A percentile compares a stretch with the other conserved stretches of the same genome.
phyloP scores from a whole-genome alignment of 108 stramenopile species.

The Cyclotella baltica region DNA sequence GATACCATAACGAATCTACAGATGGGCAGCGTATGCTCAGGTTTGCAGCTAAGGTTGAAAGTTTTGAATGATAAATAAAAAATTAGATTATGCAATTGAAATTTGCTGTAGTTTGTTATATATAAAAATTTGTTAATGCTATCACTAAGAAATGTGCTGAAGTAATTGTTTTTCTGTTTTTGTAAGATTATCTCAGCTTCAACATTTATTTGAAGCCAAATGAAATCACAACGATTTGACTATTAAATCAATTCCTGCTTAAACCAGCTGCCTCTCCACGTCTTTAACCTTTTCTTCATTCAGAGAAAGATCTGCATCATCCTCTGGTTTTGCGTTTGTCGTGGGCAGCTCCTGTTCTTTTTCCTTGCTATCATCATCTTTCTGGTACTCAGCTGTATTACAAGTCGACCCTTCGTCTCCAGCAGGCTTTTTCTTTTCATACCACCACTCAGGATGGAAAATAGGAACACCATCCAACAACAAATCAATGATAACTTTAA shows the following conservation, averaged over 20 bases:
- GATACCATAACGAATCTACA: too few relatives aligned
- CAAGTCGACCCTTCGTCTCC: background rate
- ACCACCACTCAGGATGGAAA: constrained; percentile 40
- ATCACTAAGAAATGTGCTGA: too few relatives aligned
- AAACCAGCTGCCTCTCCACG: constrained; percentile 8
- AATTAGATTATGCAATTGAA: too few relatives aligned
- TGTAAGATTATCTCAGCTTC: background rate
- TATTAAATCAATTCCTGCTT: background rate
- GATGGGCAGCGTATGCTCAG: too few relatives aligned
- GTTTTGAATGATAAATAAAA: too few relatives aligned
- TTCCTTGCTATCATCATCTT: background rate
- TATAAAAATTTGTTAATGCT: too few relatives aligned
- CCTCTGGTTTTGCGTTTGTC: background rate
- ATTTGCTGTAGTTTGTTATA: too few relatives aligned
- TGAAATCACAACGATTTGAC: background rate
- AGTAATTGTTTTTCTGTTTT: too few relatives aligned
- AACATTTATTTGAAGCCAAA: background rate
- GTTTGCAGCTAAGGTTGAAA: too few relatives aligned
- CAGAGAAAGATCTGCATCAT: background rate
- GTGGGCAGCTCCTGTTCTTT: constrained; percentile 2
- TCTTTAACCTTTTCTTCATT: background rate
- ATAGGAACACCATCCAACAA: constrained; percentile 37
- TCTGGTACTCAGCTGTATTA: background rate
- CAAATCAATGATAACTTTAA: constrained; percentile 49
- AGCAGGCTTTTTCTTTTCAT: background rate